Evolutionary conservation across 805 yeast genomes (phyloP).

Genomic region (Teunomyces kruisii): DNA sequence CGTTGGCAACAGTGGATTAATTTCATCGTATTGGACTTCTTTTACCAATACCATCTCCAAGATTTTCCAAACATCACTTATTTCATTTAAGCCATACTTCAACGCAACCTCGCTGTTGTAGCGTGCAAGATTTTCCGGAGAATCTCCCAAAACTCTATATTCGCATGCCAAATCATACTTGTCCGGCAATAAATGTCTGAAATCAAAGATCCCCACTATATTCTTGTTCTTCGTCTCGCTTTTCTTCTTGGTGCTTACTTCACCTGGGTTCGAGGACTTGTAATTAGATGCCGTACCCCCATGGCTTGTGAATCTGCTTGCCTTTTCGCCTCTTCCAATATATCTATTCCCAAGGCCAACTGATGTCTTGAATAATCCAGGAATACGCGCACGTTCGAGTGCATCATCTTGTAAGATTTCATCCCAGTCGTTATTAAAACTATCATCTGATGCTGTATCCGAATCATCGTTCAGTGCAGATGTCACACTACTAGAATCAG

Average conservation of each 20-base stretch:
- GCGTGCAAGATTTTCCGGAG: constrained; percentile 62
- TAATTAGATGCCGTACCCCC: constrained; percentile 37
- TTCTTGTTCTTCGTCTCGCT: constrained; percentile 38
- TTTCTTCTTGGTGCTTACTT: constrained; percentile 23
- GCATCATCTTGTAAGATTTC: constrained; percentile 60
- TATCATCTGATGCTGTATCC: constrained; percentile 48
- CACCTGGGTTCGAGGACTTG: constrained; percentile 40
- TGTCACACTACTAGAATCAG: neutral
- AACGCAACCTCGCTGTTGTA: constrained; percentile 73
- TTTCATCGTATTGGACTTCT: constrained; percentile 29
- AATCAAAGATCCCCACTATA: constrained; percentile 63
- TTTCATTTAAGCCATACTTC: constrained; percentile 56
- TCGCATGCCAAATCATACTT: constrained; percentile 68
- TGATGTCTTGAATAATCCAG: constrained; percentile 47
- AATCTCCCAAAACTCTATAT: constrained; percentile 61
- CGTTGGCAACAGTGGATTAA: constrained; percentile 11
- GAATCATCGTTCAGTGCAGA: constrained; percentile 13
- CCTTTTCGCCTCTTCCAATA: constrained; percentile 21
- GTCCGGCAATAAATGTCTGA: constrained; percentile 70
- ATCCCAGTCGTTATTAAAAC: constrained; percentile 69
- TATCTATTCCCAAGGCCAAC: constrained; percentile 39
- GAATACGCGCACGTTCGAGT: constrained; percentile 49
- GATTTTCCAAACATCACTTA: constrained; percentile 76
- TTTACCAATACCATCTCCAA: constrained; percentile 48
- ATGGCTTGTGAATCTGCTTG: constrained; percentile 38